phyloP scores from a whole-genome alignment of 108 stramenopile species.

The Chaetoceros muelleri region DNA sequence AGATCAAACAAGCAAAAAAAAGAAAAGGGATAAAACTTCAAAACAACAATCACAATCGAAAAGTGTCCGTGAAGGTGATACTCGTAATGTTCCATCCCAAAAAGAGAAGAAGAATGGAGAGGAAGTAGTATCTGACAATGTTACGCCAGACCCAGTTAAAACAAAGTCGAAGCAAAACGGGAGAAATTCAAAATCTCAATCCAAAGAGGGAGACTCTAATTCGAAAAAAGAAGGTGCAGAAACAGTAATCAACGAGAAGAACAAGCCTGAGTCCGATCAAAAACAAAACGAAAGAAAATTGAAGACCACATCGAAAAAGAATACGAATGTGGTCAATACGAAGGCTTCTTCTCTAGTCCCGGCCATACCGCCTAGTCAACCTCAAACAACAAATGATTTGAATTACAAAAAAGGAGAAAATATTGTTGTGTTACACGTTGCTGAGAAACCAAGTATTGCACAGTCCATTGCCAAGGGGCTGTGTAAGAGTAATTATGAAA shows the following conservation, averaged over 20 bases:
- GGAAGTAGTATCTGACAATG: too few relatives aligned
- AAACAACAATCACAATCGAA: constrained; percentile 4
- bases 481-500: constrained; percentile 1
- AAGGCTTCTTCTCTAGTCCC: constrained; percentile 7
- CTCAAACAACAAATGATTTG: constrained; percentile 72
- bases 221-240: too few relatives aligned
- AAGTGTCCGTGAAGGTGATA: constrained; percentile 4
- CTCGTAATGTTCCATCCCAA: too few relatives aligned
- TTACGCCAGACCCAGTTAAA: too few relatives aligned
- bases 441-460: constrained; percentile 80
- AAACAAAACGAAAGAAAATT: too few relatives aligned
- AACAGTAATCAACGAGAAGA: too few relatives aligned
- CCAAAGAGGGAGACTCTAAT: too few relatives aligned
- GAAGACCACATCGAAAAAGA: constrained; percentile 3
- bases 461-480: constrained; percentile 74
- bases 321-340: constrained; percentile 1
- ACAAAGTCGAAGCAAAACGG: too few relatives aligned
- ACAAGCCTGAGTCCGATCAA: not conserved
- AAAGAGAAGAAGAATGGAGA: constrained; percentile 1
- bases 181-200: too few relatives aligned
- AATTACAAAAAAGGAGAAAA: constrained; percentile 58
- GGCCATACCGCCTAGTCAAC: constrained; percentile 59
- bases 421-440: constrained; percentile 66
- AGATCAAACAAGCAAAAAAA: constrained; percentile 1
- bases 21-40: constrained; percentile 3